Evolutionary conservation across 306 rosid genomes (phyloP).

Genomic region (Medicago ruthenica): DNA sequence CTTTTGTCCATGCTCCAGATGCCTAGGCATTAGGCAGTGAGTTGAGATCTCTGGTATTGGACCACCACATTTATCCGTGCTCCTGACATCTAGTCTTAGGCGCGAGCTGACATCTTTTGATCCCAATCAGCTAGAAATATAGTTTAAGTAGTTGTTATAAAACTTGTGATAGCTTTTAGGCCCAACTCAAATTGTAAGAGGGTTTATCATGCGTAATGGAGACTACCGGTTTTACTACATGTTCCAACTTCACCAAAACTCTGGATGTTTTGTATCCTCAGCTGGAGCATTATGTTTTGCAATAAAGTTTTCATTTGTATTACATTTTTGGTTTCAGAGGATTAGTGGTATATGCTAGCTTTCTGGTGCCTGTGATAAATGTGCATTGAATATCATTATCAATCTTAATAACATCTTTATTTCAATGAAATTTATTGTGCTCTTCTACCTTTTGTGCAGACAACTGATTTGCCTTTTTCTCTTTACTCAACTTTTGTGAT

Average conservation of each 20-base stretch:
- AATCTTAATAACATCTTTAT: slow-evolving; percentile 20
- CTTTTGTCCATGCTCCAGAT: background rate
- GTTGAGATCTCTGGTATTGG: slow-evolving; percentile 7
- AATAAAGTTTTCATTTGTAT: too few species aligned
- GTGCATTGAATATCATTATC: slow-evolving; percentile 21
- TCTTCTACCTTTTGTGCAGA: slow-evolving; percentile 64
- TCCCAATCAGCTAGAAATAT: background rate
- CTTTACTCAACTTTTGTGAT: slow-evolving; percentile 97
- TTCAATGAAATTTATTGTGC: slow-evolving; percentile 33
- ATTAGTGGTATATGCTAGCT: slow-evolving; percentile 13
- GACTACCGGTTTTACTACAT: background rate
- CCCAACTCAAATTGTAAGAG: background rate
- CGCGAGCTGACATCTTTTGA: background rate
- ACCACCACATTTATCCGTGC: background rate
- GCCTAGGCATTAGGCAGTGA: background rate
- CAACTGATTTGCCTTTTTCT: slow-evolving; percentile 91
- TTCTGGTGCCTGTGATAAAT: slow-evolving; percentile 15
- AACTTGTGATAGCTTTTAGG: slow-evolving; percentile 5
- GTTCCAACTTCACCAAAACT: slow-evolving; percentile 6
- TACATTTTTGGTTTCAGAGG: slow-evolving; percentile 9
- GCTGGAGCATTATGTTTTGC: too few species aligned
- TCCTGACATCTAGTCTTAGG: background rate
- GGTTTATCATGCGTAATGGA: background rate
- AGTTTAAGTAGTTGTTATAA: background rate
- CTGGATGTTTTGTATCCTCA: background rate